Base-by-base conservation (phyloP, 2,329 filamentous ascomycete species). In the Trichoderma citrinoviride region DNA sequence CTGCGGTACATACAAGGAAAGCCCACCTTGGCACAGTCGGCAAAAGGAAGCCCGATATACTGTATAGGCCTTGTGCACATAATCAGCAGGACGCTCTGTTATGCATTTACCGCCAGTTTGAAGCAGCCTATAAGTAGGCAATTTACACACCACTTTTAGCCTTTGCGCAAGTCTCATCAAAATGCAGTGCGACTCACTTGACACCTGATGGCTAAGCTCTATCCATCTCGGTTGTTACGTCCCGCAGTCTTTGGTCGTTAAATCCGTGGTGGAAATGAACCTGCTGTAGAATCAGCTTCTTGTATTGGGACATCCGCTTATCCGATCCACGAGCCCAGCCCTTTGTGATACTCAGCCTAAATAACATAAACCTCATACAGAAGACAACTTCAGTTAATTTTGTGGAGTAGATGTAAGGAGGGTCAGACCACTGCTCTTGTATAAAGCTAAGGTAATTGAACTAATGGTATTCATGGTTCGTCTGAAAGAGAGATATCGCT, bases 311-410 rank as follows among this genome's bases (percentile, higher is more conserved):
- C 47, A 44, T 52, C 57, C 57, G 47, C 47, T 52, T 52, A 61
- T 52, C 58, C 47, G 58, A 61, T 27, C 37, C 37, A 21, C 7
- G n/a, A 61, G 7, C 23, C 6, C 29, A 53, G n/a, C 37, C 8
- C 29, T 19, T 43, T 7, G 21, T 23, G 27, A 61, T 44, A 53
- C 58, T 61, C 58, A 61, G 58, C 58, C 58, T 61, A 53, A 61
- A 61, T 61, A 17, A 15, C 25, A n/a, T 15, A 47, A 47, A 21
- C 47, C 47, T 53, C 47, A 33, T 44, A 15, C 19, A 25, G 23
- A 14, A 52, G 19, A 50, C 15, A 41, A 41, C 5, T 21, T 44
- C 25, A 12, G 23, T 14, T 27, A 19, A n/a, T 53, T 2, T 5
- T 14, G 33, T 37, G 29, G 29, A 3, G 12, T 3, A 17, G n/a